Evolutionary conservation across 441 rosid species (phyloP), one percentile per base, ranked within the genome.

Genomic region (Breynia disticha): DNA sequence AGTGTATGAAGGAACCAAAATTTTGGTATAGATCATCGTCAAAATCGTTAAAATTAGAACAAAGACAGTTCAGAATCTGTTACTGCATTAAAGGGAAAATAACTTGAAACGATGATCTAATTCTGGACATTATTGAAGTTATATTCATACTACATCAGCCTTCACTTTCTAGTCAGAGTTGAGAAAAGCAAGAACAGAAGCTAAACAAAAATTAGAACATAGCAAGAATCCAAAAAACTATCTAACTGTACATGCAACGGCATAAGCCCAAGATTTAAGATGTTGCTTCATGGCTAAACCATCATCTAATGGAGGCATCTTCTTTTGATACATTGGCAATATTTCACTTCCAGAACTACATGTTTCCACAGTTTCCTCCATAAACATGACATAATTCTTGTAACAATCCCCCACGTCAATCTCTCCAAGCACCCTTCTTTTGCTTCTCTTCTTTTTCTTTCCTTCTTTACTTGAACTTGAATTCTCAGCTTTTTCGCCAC

Each of bases 181-280:
- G 8, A 28, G 8, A 2, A 28, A 28, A 9, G 35, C 7, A 1
- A 28, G 8, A 28, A 28, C n/a, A 28, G 35, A 28, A 5, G 8
- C 8, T 28, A 28, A 28, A 28, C 7, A 4, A 28, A 28, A 28
- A 28, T 28, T 28, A 28, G 2, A 2, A 9, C 35, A 28, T 28
- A 4, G 35, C 35, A 28, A 28, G 8, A 28, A 28, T 0, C 7
- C 5, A 28, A 28, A 28, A 28, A 28, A 28, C 35, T 56, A 79
- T 63, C 64, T 75, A 66, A 76, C 76, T 16, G 75, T 72, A 19
- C 72, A 67, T 19, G 86, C 84, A 2, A 80, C 90, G 8, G 79
- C 84, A 37, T 74, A 48, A 54, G 86, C 86, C 90, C 86, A 79
- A 13, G 75, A 74, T 61, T 71, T 79, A 65, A 82, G 82, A 43